Percentiles rank a stretch among this genome's conserved stretches.
phyloP scores from a whole-genome alignment of 1,284 basidiomycete genomes.

The Microbotryum scabiosae region DNA sequence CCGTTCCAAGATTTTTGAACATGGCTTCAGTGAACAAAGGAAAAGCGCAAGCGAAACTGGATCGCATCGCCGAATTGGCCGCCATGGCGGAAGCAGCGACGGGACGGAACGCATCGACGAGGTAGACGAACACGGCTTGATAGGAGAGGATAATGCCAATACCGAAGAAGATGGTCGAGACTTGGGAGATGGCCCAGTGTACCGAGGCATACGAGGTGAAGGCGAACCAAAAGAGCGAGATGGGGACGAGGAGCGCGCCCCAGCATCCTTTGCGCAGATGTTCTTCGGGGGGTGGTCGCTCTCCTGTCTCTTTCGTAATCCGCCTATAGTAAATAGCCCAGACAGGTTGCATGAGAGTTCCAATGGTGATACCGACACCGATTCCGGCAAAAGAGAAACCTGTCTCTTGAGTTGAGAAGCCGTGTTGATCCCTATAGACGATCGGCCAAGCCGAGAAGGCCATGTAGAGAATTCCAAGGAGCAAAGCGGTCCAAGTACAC shows the following conservation, averaged over 20 bases:
- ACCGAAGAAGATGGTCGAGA: constrained; percentile 50
- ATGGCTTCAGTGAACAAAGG: constrained; percentile 26
- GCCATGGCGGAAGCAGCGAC: constrained; percentile 71
- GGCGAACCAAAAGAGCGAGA: constrained; percentile 62
- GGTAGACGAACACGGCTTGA: constrained; percentile 57
- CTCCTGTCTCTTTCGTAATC: constrained; percentile 43
- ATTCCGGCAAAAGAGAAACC: constrained; percentile 65
- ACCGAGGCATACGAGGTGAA: constrained; percentile 59
- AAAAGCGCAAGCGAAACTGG: constrained; percentile 49
- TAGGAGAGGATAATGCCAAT: constrained; percentile 55
- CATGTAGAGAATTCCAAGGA: constrained; percentile 63
- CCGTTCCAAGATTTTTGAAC: constrained; percentile 18
- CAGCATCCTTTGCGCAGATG: constrained; percentile 58
- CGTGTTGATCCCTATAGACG: constrained; percentile 54
- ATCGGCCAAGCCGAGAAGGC: constrained; percentile 60
- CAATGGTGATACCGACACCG: constrained; percentile 57
- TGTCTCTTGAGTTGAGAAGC: constrained; percentile 51
- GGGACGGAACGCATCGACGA: constrained; percentile 58
- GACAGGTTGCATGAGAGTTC: constrained; percentile 51
- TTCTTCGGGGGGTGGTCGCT: constrained; percentile 54
- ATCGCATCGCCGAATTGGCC: constrained; percentile 58
- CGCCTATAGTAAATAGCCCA: constrained; percentile 49
- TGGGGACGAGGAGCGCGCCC: constrained; percentile 59
- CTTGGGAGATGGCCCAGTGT: constrained; percentile 50
- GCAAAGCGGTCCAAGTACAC: constrained; percentile 53